Conservation (phyloP, 306 rosid species). For the Medicago ruthenica region DNA sequence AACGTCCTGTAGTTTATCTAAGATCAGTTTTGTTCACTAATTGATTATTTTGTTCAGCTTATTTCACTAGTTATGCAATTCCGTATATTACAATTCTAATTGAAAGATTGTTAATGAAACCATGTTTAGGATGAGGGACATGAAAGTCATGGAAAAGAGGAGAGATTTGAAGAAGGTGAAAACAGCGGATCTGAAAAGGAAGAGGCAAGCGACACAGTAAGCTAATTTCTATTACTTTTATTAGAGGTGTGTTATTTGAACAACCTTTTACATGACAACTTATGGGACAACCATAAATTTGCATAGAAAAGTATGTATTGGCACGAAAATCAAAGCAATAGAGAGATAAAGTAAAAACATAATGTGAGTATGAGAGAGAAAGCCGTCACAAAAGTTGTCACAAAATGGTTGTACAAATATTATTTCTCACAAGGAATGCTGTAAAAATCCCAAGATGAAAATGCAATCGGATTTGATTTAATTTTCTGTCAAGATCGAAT, state of each 20-base stretch:
- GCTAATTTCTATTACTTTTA: constrained; percentile 24
- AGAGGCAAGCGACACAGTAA: constrained; percentile 52
- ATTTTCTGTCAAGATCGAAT: background rate
- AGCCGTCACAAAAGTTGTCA: too few species aligned
- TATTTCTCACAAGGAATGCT: background rate
- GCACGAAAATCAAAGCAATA: too few species aligned
- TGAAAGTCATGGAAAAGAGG: constrained; percentile 35
- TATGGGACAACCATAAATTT: too few species aligned
- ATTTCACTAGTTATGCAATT: constrained; percentile 23
- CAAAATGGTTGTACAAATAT: too few species aligned
- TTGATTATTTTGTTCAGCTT: constrained; percentile 1
- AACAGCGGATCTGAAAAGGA: constrained; percentile 52
- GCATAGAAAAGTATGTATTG: too few species aligned
- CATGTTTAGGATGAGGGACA: constrained; percentile 42
- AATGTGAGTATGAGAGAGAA: too few species aligned
- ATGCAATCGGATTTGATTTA: background rate
- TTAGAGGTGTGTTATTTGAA: too few species aligned
- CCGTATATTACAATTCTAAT: constrained; percentile 21
- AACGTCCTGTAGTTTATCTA: constrained; percentile 15
- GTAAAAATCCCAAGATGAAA: background rate
- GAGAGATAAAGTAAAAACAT: too few species aligned
- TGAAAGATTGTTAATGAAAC: constrained; percentile 25
- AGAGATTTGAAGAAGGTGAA: constrained; percentile 50
- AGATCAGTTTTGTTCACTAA: constrained; percentile 22
- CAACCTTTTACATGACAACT: too few species aligned